Conservation (phyloP, 257 asterid genomes). For the Marsdenia floribunda region DNA sequence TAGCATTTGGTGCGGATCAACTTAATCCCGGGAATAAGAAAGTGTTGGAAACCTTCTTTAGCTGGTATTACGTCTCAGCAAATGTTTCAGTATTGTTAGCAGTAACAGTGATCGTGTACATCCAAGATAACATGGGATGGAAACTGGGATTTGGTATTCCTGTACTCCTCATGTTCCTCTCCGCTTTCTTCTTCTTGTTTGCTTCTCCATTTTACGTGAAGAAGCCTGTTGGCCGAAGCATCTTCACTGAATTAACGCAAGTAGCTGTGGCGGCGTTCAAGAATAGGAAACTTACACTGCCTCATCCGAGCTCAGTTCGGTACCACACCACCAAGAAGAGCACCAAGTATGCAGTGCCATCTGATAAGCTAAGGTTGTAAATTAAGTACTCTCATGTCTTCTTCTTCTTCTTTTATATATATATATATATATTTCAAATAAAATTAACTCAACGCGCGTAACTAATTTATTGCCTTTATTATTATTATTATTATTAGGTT, state of each 20-base stretch:
- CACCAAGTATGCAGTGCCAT: slow-evolving; percentile 31
- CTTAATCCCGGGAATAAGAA: slow-evolving; percentile 30
- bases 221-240: slow-evolving; percentile 26
- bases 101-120: slow-evolving; percentile 47
- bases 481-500: slow-evolving; percentile 29
- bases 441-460: no score
- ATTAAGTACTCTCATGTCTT: no score
- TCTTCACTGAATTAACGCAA: slow-evolving; percentile 34
- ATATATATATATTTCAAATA: no score
- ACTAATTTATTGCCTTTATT: no score
- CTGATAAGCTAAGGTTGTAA: slow-evolving; percentile 37
- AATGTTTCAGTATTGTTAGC: slow-evolving; percentile 43
- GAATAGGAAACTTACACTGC: slow-evolving; percentile 30
- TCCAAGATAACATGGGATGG: slow-evolving; percentile 64
- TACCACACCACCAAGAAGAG: slow-evolving; percentile 35
- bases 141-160: slow-evolving; percentile 62
- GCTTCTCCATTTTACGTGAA: slow-evolving; percentile 50
- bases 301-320: slow-evolving; percentile 21
- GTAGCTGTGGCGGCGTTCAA: slow-evolving; percentile 46
- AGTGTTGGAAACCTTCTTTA: slow-evolving; percentile 44
- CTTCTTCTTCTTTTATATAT: no score
- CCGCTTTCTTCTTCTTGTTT: slow-evolving; percentile 37
- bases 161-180: slow-evolving; percentile 43
- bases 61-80: slow-evolving; percentile 59
- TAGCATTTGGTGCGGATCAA: slow-evolving; percentile 82